phyloP scores from a whole-genome alignment of 2,329 filamentous ascomycete species.

The Colletotrichum nymphaeae region DNA sequence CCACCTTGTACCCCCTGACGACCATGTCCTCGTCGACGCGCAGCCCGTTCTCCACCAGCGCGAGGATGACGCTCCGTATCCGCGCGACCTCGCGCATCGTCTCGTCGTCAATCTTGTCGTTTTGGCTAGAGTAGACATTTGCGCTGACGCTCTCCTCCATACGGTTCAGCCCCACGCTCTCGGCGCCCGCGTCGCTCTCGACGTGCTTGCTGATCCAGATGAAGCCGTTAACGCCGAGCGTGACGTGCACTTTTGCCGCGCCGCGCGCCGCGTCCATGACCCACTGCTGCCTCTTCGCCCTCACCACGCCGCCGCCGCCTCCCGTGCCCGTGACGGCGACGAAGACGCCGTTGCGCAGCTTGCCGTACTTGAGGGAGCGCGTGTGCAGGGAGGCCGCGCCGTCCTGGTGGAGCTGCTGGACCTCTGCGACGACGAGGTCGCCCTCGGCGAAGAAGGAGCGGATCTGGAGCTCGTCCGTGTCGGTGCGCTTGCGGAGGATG shows the following conservation, averaged over 20 bases:
- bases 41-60: slow-evolving; percentile 83
- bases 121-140: slow-evolving; percentile 94
- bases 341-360: slow-evolving; percentile 93
- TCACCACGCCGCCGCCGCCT: slow-evolving; percentile 86
- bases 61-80: slow-evolving; percentile 82
- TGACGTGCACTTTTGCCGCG: slow-evolving; percentile 80
- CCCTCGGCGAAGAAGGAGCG: slow-evolving; percentile 97
- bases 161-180: slow-evolving; percentile 79
- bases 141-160: slow-evolving; percentile 89
- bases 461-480: slow-evolving; percentile 97
- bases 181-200: slow-evolving; percentile 65
- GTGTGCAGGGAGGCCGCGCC: slow-evolving; percentile 91
- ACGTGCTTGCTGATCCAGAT: slow-evolving; percentile 94
- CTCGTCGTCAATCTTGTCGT: slow-evolving; percentile 81
- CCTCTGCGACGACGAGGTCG: slow-evolving; percentile 92
- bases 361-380: slow-evolving; percentile 91
- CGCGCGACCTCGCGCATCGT: slow-evolving; percentile 91
- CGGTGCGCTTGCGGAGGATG: slow-evolving; percentile 89
- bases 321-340: slow-evolving; percentile 84
- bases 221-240: slow-evolving; percentile 95
- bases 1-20: slow-evolving; percentile 82
- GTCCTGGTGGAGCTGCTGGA: slow-evolving; percentile 88
- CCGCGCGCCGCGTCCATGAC: slow-evolving; percentile 72
- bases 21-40: slow-evolving; percentile 93
- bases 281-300: slow-evolving; percentile 88